Evolutionary conservation across 495 filamentous ascomycete species (phyloP).

Genomic region (Talaromyces thailandensis): DNA sequence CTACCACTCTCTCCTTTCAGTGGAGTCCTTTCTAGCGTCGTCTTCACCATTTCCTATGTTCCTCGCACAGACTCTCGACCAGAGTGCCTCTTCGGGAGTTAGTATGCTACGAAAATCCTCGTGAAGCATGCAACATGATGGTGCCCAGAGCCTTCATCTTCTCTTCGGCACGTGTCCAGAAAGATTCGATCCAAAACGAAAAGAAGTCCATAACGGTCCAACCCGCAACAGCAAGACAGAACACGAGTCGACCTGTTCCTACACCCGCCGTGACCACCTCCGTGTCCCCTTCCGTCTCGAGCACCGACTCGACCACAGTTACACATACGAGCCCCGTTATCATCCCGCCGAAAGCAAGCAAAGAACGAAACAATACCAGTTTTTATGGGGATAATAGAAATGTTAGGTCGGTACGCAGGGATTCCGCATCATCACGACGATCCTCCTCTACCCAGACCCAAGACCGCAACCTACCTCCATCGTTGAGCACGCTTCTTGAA

Average conservation of each 20-base stretch:
- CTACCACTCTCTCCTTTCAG: background rate
- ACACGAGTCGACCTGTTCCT: constrained; percentile 4
- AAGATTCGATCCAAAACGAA: constrained; percentile 7
- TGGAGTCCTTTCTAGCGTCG: background rate
- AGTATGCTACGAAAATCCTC: constrained; percentile 10
- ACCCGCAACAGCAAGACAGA: background rate
- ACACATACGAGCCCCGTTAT: constrained; percentile 29
- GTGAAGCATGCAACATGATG: constrained; percentile 29
- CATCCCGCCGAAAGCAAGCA: constrained; percentile 32
- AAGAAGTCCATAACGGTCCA: background rate
- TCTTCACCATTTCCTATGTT: constrained; percentile 23
- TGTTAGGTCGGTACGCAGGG: background rate
- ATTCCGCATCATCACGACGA: constrained; percentile 11
- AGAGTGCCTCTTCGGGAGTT: constrained; percentile 38
- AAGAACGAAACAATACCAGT: constrained; percentile 15
- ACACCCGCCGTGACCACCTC: constrained; percentile 3
- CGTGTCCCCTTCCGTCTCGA: background rate
- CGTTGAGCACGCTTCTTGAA: constrained; percentile 33
- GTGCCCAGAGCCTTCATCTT: constrained; percentile 37
- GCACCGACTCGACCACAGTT: background rate
- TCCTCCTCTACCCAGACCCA: constrained; percentile 24
- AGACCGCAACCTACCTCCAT: constrained; percentile 25
- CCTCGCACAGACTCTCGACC: constrained; percentile 37
- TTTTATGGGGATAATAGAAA: background rate
- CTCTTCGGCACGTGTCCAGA: constrained; percentile 21